phyloP scores from a whole-genome alignment of 108 stramenopile genomes.

The Pseudonitzschia delicatissima region DNA sequence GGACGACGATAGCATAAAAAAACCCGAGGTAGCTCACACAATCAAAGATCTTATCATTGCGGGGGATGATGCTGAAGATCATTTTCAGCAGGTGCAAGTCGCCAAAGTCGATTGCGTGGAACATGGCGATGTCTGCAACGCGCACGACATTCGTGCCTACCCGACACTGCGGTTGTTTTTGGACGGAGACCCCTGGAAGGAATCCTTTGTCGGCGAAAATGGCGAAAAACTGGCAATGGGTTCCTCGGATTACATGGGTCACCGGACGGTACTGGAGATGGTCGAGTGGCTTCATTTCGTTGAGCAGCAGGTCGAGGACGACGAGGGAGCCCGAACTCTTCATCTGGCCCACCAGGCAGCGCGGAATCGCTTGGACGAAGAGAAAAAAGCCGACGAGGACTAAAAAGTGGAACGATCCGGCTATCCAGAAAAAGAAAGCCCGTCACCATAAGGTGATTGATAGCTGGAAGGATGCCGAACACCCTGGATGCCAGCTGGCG shows the following conservation, averaged over 20 bases:
- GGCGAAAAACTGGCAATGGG: background rate
- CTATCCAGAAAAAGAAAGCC: slow-evolving; percentile 11
- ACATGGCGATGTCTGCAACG: slow-evolving; percentile 70
- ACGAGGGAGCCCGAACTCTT: slow-evolving; percentile 27
- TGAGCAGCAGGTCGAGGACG: slow-evolving; percentile 46
- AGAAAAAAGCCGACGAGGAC: slow-evolving; percentile 33
- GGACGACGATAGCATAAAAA: slow-evolving; percentile 53
- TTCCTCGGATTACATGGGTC: slow-evolving; percentile 68
- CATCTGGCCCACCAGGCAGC: slow-evolving; percentile 27
- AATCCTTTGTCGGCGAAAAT: slow-evolving; percentile 1
- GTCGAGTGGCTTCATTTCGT: slow-evolving; percentile 53
- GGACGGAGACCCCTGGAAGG: slow-evolving; percentile 47
- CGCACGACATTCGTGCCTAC: slow-evolving; percentile 76
- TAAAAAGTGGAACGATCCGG: slow-evolving; percentile 29
- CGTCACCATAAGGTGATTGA: slow-evolving; percentile 24
- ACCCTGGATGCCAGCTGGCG: slow-evolving; percentile 80
- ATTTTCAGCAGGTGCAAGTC: slow-evolving; percentile 70
- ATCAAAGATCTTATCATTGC: slow-evolving; percentile 70
- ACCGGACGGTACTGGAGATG: slow-evolving; percentile 81
- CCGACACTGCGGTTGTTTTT: slow-evolving; percentile 89
- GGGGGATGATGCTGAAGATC: slow-evolving; percentile 70
- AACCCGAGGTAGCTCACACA: slow-evolving; percentile 59
- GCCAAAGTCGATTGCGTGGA: slow-evolving; percentile 88
- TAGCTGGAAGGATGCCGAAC: slow-evolving; percentile 46
- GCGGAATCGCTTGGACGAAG: slow-evolving; percentile 29